Evolutionary conservation across 73 alveolate species (phyloP), one percentile per base, ranked within the genome.

Genomic region (Stentor roeselii): DNA sequence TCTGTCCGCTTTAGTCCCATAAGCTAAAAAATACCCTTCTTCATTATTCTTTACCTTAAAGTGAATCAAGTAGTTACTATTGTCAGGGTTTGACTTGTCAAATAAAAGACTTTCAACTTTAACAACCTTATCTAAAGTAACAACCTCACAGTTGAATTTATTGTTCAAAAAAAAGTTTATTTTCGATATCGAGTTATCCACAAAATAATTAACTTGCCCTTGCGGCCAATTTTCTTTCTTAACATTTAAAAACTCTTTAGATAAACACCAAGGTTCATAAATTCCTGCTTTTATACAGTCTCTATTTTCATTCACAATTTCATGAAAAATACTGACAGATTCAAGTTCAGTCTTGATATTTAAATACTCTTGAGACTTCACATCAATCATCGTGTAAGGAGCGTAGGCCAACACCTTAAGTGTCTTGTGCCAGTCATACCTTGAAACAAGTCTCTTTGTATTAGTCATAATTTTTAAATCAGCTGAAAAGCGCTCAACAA

Each of bases 361-460:
- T 50, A 11, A 21, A 50, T 50, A 50, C 67, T 50, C 67, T 11
- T 50, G 21, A 11, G 67, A 50, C 21, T 50, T 21, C 21, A 11
- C 67, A 11, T 6, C 6, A 11, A 50, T 50, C 6, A 11, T 50
- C 21, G 67, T 50, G 34, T 67, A 67, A 67, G 80, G 80, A n/a
- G 34, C 42, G 34, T 21, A 1, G 37, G 80, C 80, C 2, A 67
- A n/a, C 27, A 27, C 42, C 42, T 67, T 67, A 30, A 67, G 34
- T 0, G 80, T 67, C 2, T 21, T 21, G 34, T 67, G 2, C 80
- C 80, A 67, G 2, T 67, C 80, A 67, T 67, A 67, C 34, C 80
- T 21, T 21, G 41, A 21, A 21, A 67, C 50, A 36, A 67, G 41
- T 32, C 80, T 67, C 6, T 50, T 50, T 50, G 6, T 21, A 50